phyloP scores from a whole-genome alignment of 2,329 filamentous ascomycete genomes.

The Neurospora sp. region DNA sequence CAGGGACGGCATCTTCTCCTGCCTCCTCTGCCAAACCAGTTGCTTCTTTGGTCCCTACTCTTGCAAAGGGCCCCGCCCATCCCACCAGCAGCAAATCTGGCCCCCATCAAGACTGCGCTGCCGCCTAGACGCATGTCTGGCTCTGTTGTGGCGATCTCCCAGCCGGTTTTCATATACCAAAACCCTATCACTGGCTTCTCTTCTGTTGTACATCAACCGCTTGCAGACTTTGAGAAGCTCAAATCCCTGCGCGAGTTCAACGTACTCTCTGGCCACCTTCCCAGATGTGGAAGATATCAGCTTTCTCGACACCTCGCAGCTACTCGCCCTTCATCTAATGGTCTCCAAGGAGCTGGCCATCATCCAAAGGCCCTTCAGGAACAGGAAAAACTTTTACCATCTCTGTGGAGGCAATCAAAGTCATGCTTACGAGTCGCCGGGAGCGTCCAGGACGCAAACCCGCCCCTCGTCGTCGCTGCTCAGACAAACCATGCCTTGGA shows the following conservation, averaged over 20 bases:
- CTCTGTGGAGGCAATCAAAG: too few relatives aligned
- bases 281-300: constrained; percentile 19
- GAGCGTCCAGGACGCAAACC: too few relatives aligned
- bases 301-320: constrained; percentile 60
- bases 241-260: constrained; percentile 12
- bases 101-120: neutral
- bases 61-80: neutral
- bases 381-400: constrained; percentile 66
- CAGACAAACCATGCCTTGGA: too few relatives aligned
- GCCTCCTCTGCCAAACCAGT: neutral
- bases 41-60: neutral
- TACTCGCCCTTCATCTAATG: constrained; percentile 64
- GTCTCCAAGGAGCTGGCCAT: too few relatives aligned
- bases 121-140: too few relatives aligned
- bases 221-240: neutral
- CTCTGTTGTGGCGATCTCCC: too few relatives aligned
- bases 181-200: constrained; percentile 24
- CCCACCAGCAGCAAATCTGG: neutral
- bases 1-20: neutral
- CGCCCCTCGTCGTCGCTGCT: too few relatives aligned
- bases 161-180: constrained; percentile 19
- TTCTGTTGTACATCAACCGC: constrained; percentile 20
- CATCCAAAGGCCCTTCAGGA: constrained; percentile 68
- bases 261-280: constrained; percentile 13
- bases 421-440: too few relatives aligned